A percentile compares a stretch with the other conserved stretches of the same genome.
These are phyloP conservation scores for Oryza coarctata DNA, from an alignment of 176 grass and related monocot species.

Conservation along the genomic window DNA sequence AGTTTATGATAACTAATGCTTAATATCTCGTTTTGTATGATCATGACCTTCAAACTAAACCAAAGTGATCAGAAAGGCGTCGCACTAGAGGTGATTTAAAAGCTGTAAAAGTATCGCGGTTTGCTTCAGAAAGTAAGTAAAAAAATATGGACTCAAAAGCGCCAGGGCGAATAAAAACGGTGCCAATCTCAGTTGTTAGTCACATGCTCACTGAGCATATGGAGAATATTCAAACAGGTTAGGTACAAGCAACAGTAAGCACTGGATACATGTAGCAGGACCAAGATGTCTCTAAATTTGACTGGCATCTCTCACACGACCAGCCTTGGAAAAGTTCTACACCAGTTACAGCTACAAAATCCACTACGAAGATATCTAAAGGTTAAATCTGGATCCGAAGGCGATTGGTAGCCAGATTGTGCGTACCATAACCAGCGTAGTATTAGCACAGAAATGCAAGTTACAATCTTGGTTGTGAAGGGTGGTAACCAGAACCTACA, in stretches of 20 bases:
- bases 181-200: neutral
- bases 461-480: constrained; percentile 43
- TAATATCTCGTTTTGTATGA: too few relatives aligned
- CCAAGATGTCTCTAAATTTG: constrained; percentile 1
- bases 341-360: constrained; percentile 37
- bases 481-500: constrained; percentile 36
- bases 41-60: too few relatives aligned
- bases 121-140: neutral
- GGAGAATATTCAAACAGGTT: constrained; percentile 17
- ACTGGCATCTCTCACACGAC: neutral
- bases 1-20: too few relatives aligned
- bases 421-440: neutral
- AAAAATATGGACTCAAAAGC: neutral
- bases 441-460: neutral
- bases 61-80: neutral
- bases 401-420: neutral
- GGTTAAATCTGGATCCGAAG: constrained; percentile 4
- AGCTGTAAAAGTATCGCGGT: neutral
- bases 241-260: neutral
- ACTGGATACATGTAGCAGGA: neutral
- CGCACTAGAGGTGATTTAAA: neutral
- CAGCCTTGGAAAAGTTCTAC: neutral
- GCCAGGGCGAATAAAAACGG: neutral
- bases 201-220: neutral
- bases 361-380: neutral